Percentiles rank a stretch among this genome's conserved stretches.
Conservation (phyloP, 1,139 yeast genomes). For the Pichia sp. region DNA sequence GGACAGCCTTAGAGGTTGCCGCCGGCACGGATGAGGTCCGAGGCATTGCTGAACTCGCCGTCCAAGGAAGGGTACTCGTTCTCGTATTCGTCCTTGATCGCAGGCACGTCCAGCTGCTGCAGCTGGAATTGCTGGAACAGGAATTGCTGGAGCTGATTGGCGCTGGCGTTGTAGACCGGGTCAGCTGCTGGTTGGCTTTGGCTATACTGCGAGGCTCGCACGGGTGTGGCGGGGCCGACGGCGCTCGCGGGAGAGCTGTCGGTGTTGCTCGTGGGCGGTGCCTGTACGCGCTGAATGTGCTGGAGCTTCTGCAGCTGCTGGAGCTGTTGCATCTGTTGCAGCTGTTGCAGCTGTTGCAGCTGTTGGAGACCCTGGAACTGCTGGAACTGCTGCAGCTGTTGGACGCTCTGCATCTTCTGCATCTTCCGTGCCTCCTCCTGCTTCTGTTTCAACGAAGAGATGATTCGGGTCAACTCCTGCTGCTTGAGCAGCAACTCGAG, state of each 20-base stretch:
- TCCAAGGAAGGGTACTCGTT: slow-evolving; percentile 19
- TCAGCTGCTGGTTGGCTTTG: not conserved
- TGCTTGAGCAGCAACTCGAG: slow-evolving; percentile 7
- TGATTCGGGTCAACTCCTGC: slow-evolving; percentile 11
- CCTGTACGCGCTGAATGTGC: not conserved
- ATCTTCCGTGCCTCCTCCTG: slow-evolving; percentile 8
- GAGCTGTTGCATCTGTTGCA: not conserved
- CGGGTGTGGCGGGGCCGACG: not conserved
- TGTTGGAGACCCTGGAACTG: slow-evolving; percentile 11
- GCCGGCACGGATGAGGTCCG: not conserved
- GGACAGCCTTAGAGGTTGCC: not conserved
- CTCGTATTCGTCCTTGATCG: slow-evolving; percentile 7
- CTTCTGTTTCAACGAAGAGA: slow-evolving; percentile 6
- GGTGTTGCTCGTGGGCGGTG: not conserved
- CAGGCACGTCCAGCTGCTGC: not conserved
- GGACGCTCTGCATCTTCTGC: slow-evolving; percentile 8
- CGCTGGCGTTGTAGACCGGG: not conserved
- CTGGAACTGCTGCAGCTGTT: slow-evolving; percentile 14
- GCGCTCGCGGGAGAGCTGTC: not conserved
- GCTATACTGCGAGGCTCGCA: not conserved
- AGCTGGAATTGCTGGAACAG: slow-evolving; percentile 3
- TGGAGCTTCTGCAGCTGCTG: slow-evolving; percentile 7
- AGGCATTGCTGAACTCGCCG: slow-evolving; percentile 12
- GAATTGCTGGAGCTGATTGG: not conserved
- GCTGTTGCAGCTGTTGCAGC: slow-evolving; percentile 1